Base-by-base conservation (phyloP, 2,329 filamentous ascomycete species). In the Pezicula rhizophila region DNA sequence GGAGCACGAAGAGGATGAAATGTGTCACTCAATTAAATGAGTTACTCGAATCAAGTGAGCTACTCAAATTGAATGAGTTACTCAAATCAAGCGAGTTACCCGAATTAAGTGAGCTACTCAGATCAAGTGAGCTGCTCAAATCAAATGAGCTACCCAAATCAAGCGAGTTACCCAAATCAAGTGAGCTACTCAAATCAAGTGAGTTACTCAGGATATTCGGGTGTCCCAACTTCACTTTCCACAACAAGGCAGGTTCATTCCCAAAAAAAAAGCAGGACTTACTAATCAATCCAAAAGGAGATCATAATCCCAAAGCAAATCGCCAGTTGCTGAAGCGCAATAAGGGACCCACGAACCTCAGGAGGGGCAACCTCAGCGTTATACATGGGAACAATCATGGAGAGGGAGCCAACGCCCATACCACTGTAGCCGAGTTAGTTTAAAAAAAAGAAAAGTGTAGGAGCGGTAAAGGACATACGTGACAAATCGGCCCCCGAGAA, bases 401-500 rank as follows among this genome's bases (percentile, higher is more conserved):
- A 81, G 12, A 89, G 66, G 20, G 77, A 78, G 54, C 84, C 84
- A 12, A 89, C 82, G 10, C 82, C 84, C 70, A 88, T 80, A 64
- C 82, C 79, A 40, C 57, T 59, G 20, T 17, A 11, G 8, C 12
- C 23, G 35, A 15, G 69, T 71, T 45, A 53, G 44, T 53, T 20
- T n/a, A n/a, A n/a, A n/a, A n/a, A 45, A 20, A 35, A 20, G 18
- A 15, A 42, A n/a, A 14, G 20, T 18, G 20, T 46, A 14, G n/a
- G 15, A 35, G n/a, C 26, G 47, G 31, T 10, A 34, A 38, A 15
- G 5, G 18, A 60, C 68, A 5, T 66, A 72, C 64, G 85, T 88
- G 54, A 89, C 72, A 61, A 89, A 89, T 12, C 86, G 76, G 3
- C 86, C 86, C 31, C 75, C 86, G 1, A 89, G 70, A 54, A 89